Base-by-base conservation (phyloP, 2,329 filamentous ascomycete species). In the Scedosporium apiospermum region DNA sequence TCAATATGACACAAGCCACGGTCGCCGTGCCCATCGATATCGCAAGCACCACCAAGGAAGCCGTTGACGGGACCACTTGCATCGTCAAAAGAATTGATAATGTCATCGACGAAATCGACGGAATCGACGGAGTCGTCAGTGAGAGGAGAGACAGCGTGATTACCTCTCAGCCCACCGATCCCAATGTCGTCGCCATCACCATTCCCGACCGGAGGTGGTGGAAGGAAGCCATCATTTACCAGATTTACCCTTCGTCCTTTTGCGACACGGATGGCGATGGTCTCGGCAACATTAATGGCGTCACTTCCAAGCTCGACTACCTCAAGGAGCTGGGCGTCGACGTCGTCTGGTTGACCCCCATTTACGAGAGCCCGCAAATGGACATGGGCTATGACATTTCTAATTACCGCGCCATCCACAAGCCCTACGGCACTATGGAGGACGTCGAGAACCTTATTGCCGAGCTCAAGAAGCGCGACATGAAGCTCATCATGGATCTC, bases 351-450 rank as follows among this genome's bases (percentile, higher is more conserved):
- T 69, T 80, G 23, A 78, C 75, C 16, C 78, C 78, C 38, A 79
- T 78, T 51, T 80, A 77, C 63, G 71, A 77, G 65, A 78, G 76
- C 49, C 86, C 86, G 0, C 83, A 87, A 68, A 74, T 83, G 57
- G 88, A 90, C 67, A 88, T 90, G 86, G 76, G 87, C 49, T 90
- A 90, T 70, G 88, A 90, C 69, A 82, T 90, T 61, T 82, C 82
- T 12, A 82, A 91, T 71, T 91, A 91, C 67, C 80, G 83, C 66
- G 78, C 75, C 41, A 86, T 92, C 60, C 80, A 90, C 65, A 77
- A 82, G 2, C 80, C 80, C n/a, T 91, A 90, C 65, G 89, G 88
- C n/a, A 85, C 85, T 23, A 75, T 91, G 46, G 76, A 77, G 60
- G 87, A 92, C 69, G 83, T 91, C 23, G 86, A 90, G 60, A 71